A percentile compares a stretch with the other conserved stretches of the same genome.
phyloP scores from a whole-genome alignment of 2,329 filamentous ascomycete species.

The Aspergillus tubingensis region DNA sequence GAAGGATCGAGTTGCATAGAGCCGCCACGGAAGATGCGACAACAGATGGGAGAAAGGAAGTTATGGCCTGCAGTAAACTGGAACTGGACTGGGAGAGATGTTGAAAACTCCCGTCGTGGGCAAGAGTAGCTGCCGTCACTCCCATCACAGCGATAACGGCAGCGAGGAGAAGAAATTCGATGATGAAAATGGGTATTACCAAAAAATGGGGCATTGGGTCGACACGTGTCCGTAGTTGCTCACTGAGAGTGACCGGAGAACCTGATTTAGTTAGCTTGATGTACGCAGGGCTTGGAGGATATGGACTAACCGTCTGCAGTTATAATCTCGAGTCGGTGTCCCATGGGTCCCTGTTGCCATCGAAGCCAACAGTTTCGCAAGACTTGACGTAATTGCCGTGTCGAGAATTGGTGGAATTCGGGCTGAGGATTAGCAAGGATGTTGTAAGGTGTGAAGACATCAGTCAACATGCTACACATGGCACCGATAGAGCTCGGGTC shows the following conservation, averaged over 20 bases:
- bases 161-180: conserved; percentile 36
- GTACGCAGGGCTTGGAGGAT: neutral
- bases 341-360: conserved; percentile 31
- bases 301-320: conserved; percentile 29
- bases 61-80: conserved; percentile 33
- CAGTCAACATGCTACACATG: conserved; percentile 38
- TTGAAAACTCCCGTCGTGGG: conserved; percentile 32
- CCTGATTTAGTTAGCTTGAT: conserved; percentile 16
- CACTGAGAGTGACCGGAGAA: conserved; percentile 27
- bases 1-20: conserved; percentile 37
- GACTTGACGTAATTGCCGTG: conserved; percentile 33
- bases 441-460: conserved; percentile 32
- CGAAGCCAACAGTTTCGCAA: conserved; percentile 31
- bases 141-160: conserved; percentile 35
- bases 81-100: conserved; percentile 36
- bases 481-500: conserved; percentile 38
- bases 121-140: conserved; percentile 31
- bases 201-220: conserved; percentile 39
- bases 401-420: conserved; percentile 38
- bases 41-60: conserved; percentile 36
- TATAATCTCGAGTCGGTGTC: conserved; percentile 33
- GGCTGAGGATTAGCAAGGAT: conserved; percentile 28
- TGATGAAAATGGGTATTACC: conserved; percentile 36
- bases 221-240: conserved; percentile 26
- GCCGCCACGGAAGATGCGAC: conserved; percentile 36